A percentile compares a stretch with the other conserved stretches of the same genome.
Conservation (phyloP, 2,329 filamentous ascomycete species). For the Paecilomyces sp. region DNA sequence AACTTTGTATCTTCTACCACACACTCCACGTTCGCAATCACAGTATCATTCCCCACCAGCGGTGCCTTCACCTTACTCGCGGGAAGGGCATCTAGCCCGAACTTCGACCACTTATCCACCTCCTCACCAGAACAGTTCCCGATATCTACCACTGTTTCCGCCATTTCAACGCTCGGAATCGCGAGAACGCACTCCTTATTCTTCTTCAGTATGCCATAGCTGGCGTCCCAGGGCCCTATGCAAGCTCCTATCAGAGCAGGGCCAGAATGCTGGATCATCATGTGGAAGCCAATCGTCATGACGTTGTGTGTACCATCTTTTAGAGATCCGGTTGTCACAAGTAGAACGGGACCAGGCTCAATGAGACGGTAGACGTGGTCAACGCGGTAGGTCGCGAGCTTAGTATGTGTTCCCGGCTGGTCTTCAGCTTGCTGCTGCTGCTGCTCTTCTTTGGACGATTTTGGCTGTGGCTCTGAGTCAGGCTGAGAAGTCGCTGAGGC, state of each 20-base stretch:
- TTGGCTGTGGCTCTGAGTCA: not conserved
- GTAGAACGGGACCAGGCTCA: slow-evolving; percentile 27
- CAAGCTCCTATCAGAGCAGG: slow-evolving; percentile 25
- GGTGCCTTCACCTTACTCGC: slow-evolving; percentile 22
- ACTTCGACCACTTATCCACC: slow-evolving; percentile 21
- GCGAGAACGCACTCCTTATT: slow-evolving; percentile 27
- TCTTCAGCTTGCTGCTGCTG: not conserved
- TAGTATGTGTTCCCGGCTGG: not conserved
- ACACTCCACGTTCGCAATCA: slow-evolving; percentile 30
- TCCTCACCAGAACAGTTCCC: slow-evolving; percentile 26
- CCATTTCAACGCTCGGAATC: slow-evolving; percentile 23
- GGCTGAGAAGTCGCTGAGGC: not conserved
- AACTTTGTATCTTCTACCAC: slow-evolving; percentile 26
- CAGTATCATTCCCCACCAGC: slow-evolving; percentile 21
- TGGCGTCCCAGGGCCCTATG: slow-evolving; percentile 29
- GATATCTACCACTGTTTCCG: slow-evolving; percentile 21
- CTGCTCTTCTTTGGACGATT: not conserved
- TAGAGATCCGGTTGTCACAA: slow-evolving; percentile 27
- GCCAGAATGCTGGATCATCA: slow-evolving; percentile 29
- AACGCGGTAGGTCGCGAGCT: slow-evolving; percentile 6
- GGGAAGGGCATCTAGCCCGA: slow-evolving; percentile 21
- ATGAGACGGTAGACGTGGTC: slow-evolving; percentile 25
- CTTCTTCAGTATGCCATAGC: slow-evolving; percentile 20
- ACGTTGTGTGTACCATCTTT: slow-evolving; percentile 25
- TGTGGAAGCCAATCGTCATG: slow-evolving; percentile 34